Base-by-base conservation (phyloP, 768 basidiomycete genomes). In the Podaxis pistillaris region DNA sequence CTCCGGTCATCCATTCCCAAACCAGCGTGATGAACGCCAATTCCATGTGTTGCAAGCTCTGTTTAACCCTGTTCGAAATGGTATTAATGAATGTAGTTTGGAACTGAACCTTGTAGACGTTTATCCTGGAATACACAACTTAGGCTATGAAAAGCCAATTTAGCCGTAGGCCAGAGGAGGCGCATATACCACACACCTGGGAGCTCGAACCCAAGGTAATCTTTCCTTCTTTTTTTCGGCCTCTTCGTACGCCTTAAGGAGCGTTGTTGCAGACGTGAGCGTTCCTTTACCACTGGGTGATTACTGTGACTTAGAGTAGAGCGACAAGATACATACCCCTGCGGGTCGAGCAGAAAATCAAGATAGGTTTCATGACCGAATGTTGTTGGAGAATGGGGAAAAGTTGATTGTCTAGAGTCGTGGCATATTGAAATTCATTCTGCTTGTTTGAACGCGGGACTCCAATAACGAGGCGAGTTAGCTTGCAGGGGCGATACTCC, bases 11-110 rank as follows among this genome's bases (percentile, higher is more conserved):
- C 83, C 47, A 84, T 70, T 12, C 78, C 82, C 56, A 98, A 74
- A 1, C 96, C 96, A 4, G 95, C 96, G 70, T 98, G 96, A 70
- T 99, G 96, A 6, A 94, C 83, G 11, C 93, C 94, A 53, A 98
- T 86, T 1, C 96, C 97, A 58, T 72, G 74, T 1, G 77, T 71
- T n/a, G 86, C 87, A 36, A 96, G 78, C 33, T 81, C 91, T 88
- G 66, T 6, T 22, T 9, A 64, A 8, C 56, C 61, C 51, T 17
- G 33, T 57, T n/a, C 26, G 26, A 36, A 13, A 38, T 37, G 15
- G 6, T 51, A 22, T 1, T 4, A 41, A 33, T 6, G 38, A 19
- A 55, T 19, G 53, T 19, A 47, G 54, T 37, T 55, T 46, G 54
- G 38, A n/a, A 66, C 79, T 67, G 36, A 63, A 87, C 90, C 83